Conservation (phyloP, 2,329 filamentous ascomycete genomes). For the Penicillium griseofulvum region DNA sequence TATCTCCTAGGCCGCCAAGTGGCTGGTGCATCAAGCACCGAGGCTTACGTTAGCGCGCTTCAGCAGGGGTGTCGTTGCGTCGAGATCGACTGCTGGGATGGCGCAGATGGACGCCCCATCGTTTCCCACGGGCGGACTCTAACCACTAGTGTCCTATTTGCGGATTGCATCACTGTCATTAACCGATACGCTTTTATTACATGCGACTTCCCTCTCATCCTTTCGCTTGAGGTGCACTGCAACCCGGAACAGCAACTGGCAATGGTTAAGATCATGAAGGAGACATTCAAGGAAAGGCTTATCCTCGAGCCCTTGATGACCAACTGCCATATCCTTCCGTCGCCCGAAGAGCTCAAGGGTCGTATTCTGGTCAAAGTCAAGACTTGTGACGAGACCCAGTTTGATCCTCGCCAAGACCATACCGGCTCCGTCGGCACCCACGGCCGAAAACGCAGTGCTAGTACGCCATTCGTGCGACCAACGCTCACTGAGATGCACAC, state of each 20-base stretch:
- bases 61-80: slow-evolving; percentile 89
- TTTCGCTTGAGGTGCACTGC: slow-evolving; percentile 96
- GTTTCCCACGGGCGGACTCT: slow-evolving; percentile 89
- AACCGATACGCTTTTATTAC: slow-evolving; percentile 90
- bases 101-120: slow-evolving; percentile 77
- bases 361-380: slow-evolving; percentile 95
- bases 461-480: slow-evolving; percentile 70
- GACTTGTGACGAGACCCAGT: slow-evolving; percentile 61
- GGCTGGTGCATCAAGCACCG: slow-evolving; percentile 83
- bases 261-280: slow-evolving; percentile 88
- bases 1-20: slow-evolving; percentile 92
- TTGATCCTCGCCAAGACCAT: slow-evolving; percentile 45
- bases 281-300: slow-evolving; percentile 76
- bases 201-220: slow-evolving; percentile 84
- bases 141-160: slow-evolving; percentile 84
- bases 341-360: slow-evolving; percentile 79
- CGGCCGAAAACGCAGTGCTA: slow-evolving; percentile 66
- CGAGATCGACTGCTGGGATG: slow-evolving; percentile 98
- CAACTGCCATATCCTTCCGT: slow-evolving; percentile 68
- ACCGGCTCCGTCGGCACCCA: slow-evolving; percentile 35
- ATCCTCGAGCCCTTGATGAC: slow-evolving; percentile 72
- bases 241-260: slow-evolving; percentile 73
- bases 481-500: slow-evolving; percentile 57
- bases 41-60: slow-evolving; percentile 88
- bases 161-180: slow-evolving; percentile 88